A percentile compares a stretch with the other conserved stretches of the same genome.
phyloP scores from a whole-genome alignment of 352 stramenopile genomes.

The Blastocystis sp. region DNA sequence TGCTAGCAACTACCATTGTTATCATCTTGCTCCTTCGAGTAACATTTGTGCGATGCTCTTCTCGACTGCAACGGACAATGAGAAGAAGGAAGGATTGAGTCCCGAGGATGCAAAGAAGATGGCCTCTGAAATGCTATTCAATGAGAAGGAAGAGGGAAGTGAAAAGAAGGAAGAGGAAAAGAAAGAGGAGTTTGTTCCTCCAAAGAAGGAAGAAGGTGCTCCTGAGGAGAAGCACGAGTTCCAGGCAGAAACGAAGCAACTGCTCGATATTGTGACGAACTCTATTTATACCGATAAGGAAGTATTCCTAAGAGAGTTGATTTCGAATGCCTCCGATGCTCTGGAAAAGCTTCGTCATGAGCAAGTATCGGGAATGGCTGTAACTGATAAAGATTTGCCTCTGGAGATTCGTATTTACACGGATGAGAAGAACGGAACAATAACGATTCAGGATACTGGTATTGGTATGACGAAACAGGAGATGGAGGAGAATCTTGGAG shows the following conservation, averaged over 20 bases:
- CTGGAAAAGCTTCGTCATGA: conserved; percentile 95
- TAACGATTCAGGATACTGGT: conserved; percentile 95
- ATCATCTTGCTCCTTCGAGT: conserved; percentile 22
- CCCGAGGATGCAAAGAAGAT: conserved; percentile 65
- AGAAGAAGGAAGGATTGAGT: conserved; percentile 57
- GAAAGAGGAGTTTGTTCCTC: conserved; percentile 57
- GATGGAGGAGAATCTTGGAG: conserved; percentile 94
- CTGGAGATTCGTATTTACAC: conserved; percentile 94
- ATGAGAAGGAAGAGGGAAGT: conserved; percentile 46
- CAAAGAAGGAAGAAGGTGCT: conserved; percentile 64
- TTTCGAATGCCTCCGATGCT: conserved; percentile 96
- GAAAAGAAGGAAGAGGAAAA: conserved; percentile 53
- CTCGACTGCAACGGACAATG: conserved; percentile 28
- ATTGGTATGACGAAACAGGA: conserved; percentile 96
- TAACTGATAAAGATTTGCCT: conserved; percentile 81
- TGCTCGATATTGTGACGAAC: conserved; percentile 96
- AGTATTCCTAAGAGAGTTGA: conserved; percentile 95
- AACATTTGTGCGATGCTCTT: conserved; percentile 20
- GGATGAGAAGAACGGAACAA: conserved; percentile 87
- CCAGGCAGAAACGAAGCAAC: conserved; percentile 88
- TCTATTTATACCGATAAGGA: conserved; percentile 99
- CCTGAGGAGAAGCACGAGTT: conserved; percentile 81
- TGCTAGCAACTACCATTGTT: neutral
- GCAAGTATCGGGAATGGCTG: conserved; percentile 74
- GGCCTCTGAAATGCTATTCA: conserved; percentile 63